Percentiles rank a stretch among this genome's conserved stretches.
These are phyloP conservation scores for Taphrina communis DNA, from an alignment of 1,139 yeast genomes.

Conservation along the genomic window DNA sequence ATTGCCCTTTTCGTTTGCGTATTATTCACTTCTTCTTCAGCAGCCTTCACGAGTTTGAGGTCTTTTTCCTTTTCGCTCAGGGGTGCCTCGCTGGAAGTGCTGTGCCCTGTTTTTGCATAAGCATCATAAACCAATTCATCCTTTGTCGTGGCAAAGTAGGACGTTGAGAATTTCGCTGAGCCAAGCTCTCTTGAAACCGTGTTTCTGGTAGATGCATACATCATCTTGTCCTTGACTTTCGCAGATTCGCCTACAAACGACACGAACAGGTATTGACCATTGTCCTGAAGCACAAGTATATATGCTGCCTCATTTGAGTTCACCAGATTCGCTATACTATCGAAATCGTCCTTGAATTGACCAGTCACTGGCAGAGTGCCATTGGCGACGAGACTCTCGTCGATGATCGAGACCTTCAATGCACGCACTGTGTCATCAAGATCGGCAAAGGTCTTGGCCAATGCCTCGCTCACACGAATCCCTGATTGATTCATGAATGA, in stretches of 20 bases:
- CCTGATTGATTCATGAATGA: constrained; percentile 33
- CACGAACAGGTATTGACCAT: constrained; percentile 61
- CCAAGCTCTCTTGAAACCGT: constrained; percentile 76
- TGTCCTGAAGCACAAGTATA: constrained; percentile 58
- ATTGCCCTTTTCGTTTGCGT: constrained; percentile 43
- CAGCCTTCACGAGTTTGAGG: constrained; percentile 57
- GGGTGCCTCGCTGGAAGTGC: constrained; percentile 56
- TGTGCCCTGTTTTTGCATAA: constrained; percentile 58
- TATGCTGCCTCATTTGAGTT: constrained; percentile 65
- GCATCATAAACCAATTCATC: constrained; percentile 61
- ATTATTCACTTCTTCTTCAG: constrained; percentile 46
- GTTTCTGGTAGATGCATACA: constrained; percentile 88
- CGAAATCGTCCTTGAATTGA: constrained; percentile 52
- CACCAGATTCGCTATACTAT: constrained; percentile 53
- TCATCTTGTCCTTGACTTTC: constrained; percentile 83
- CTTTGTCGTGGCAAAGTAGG: constrained; percentile 62
- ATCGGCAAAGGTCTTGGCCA: constrained; percentile 2
- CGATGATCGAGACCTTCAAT: constrained; percentile 29
- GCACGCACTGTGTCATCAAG: constrained; percentile 14
- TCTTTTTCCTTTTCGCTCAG: constrained; percentile 68
- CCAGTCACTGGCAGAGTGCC: constrained; percentile 50
- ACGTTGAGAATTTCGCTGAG: constrained; percentile 64
- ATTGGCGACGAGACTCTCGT: constrained; percentile 47
- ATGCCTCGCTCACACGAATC: constrained; percentile 21
- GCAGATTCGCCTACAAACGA: constrained; percentile 88